Base-by-base conservation (phyloP, 192 early-diverging fungal species). In the Spizellomyces sp. region DNA sequence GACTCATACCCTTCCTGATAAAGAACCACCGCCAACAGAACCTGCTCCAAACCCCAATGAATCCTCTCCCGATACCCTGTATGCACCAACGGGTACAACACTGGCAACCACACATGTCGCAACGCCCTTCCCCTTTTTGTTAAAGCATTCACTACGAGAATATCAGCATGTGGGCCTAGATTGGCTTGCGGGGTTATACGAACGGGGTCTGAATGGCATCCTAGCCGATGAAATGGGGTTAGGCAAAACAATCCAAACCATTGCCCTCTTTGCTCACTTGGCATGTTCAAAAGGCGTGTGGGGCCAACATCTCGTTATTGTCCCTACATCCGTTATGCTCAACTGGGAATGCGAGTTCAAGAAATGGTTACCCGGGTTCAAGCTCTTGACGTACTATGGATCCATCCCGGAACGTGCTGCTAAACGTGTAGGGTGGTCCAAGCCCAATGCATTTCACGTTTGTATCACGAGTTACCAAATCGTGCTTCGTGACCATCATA, bases 121-220 rank as follows among this genome's bases (percentile, higher is more conserved):
- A 19, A 75, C 69, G n/a, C 59, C 56, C 10, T 59, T 75, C 44
- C 95, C 95, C 48, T 86, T 82, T 64, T 89, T 96, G 87, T 77
- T 96, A 9, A 92, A 90, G 83, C 93, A 92, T 54, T 45, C 66
- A 9, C 64, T 81, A 42, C 71, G 75, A 50, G 93, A 95, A 47
- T 98, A 98, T 79, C 97, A 99, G 79, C 79, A 95, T 42, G 90
- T 88, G 4, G 97, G 97, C 46, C 83, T 98, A 62, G 92, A 96
- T 73, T 99, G 96, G 94, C 78, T 99, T 69, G 88, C 91, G 44
- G 91, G 88, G 68, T 80, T 98, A 8, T 98, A 94, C 77, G 91
- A 96, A 54, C 96, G 96, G 75, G 94, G 96, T 21, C 77, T 97
- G 21, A 99, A 99, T 67, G 97, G 95, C n/a, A 98, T 98, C 68